Evolutionary conservation across 495 filamentous ascomycete genomes (phyloP).

Genomic region (Lentithecium fluviatile): DNA sequence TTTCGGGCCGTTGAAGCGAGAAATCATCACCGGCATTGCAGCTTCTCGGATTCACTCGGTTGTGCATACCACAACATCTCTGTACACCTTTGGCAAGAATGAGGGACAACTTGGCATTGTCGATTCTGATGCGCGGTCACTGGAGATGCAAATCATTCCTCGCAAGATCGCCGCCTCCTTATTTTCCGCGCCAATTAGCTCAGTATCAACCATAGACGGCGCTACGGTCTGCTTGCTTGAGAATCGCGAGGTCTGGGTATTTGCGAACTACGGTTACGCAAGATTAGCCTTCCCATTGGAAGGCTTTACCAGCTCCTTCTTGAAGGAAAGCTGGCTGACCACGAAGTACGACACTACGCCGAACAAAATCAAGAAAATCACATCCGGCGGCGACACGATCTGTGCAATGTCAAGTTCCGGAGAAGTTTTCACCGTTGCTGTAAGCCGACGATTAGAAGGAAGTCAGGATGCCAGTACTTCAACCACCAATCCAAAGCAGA

Average conservation of each 20-base stretch:
- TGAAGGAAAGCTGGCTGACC: constrained; percentile 63
- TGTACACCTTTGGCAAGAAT: constrained; percentile 96
- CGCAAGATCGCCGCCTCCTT: constrained; percentile 84
- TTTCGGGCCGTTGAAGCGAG: constrained; percentile 85
- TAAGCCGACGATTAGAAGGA: constrained; percentile 64
- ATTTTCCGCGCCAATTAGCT: constrained; percentile 71
- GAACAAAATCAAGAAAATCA: constrained; percentile 71
- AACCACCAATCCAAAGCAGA: constrained; percentile 86
- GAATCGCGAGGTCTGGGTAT: constrained; percentile 85
- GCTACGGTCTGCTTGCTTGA: constrained; percentile 84
- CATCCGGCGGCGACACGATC: constrained; percentile 83
- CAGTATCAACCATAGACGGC: constrained; percentile 84
- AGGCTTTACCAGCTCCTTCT: constrained; percentile 63
- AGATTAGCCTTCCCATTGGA: constrained; percentile 79
- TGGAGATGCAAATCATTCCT: constrained; percentile 76
- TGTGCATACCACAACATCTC: constrained; percentile 72
- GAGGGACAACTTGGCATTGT: constrained; percentile 91
- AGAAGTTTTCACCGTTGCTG: constrained; percentile 77
- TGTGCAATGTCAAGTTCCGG: constrained; percentile 80
- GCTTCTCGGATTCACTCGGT: constrained; percentile 93
- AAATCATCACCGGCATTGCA: constrained; percentile 75
- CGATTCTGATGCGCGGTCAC: constrained; percentile 88
- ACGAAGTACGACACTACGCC: constrained; percentile 64
- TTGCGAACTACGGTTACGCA: constrained; percentile 89
- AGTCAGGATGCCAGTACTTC: constrained; percentile 58